Conservation (phyloP, 1,284 basidiomycete genomes). For the Boletus nobilissimus region DNA sequence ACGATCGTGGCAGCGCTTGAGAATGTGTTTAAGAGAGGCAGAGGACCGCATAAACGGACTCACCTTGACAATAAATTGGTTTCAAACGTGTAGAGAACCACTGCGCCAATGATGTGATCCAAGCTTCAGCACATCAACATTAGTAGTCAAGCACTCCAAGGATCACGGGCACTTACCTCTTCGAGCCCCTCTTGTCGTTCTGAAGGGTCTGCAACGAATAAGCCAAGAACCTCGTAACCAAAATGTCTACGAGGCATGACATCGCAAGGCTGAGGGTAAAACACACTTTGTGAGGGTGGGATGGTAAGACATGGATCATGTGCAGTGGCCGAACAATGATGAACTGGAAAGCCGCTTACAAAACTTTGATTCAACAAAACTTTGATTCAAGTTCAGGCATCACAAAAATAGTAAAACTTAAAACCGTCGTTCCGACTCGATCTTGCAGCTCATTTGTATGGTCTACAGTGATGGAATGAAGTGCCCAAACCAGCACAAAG, state of each 20-base stretch:
- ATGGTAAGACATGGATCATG: background rate
- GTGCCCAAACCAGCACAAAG: no score
- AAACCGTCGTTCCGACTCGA: no score
- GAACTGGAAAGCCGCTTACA: no score
- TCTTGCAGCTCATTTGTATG: no score
- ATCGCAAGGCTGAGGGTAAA: constrained; percentile 59
- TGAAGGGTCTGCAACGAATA: constrained; percentile 55
- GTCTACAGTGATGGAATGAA: no score
- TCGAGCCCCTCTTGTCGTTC: constrained; percentile 48
- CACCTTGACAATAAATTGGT: constrained; percentile 63
- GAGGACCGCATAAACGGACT: background rate
- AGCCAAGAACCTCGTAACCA: constrained; percentile 59
- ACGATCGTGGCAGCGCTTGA: constrained; percentile 56
- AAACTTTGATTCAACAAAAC: no score
- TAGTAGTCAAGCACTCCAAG: background rate
- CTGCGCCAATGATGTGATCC: no score
- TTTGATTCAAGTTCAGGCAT: no score
- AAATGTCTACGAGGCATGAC: constrained; percentile 58
- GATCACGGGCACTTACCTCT: constrained; percentile 22
- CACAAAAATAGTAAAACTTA: no score
- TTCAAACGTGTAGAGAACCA: no score
- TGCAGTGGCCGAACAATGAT: no score
- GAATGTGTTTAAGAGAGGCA: constrained; percentile 2
- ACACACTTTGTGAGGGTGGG: constrained; percentile 51
- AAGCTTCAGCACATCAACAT: constrained; percentile 45